These are phyloP conservation scores for Barnettozyma populi DNA, from an alignment of 805 yeast genomes.

Conservation along the genomic window DNA sequence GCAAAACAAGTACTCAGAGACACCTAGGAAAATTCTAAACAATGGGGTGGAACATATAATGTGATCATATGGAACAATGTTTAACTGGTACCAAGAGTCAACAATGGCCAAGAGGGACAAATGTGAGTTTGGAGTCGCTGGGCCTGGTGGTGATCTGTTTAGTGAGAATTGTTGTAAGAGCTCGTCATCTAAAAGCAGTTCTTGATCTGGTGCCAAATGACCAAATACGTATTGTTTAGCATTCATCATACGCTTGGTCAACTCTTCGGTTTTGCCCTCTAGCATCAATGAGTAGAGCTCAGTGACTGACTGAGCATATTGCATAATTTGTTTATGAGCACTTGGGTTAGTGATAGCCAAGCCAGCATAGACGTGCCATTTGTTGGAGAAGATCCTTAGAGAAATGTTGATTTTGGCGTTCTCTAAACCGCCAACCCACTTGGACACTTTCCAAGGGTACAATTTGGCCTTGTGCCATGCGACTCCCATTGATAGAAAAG, in stretches of 20 bases:
- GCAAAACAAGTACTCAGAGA: conserved; percentile 85
- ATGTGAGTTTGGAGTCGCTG: conserved; percentile 79
- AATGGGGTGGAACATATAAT: conserved; percentile 94
- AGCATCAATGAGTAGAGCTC: conserved; percentile 82
- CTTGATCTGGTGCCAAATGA: conserved; percentile 48
- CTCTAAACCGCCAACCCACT: conserved; percentile 92
- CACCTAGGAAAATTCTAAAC: conserved; percentile 90
- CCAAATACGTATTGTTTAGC: conserved; percentile 80
- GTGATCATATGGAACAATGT: conserved; percentile 91
- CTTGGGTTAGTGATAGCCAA: conserved; percentile 93
- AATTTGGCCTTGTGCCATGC: conserved; percentile 84
- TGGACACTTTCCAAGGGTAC: conserved; percentile 86
- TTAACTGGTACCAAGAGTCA: conserved; percentile 84
- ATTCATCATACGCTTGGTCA: conserved; percentile 48
- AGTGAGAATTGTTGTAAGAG: conserved; percentile 76
- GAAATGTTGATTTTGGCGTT: conserved; percentile 95
- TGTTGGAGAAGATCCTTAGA: conserved; percentile 82
- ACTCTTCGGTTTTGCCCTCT: conserved; percentile 53
- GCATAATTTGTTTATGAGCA: conserved; percentile 87
- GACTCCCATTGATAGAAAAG: conserved; percentile 92
- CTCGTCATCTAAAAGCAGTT: conserved; percentile 68
- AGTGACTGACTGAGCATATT: conserved; percentile 80
- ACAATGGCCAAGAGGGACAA: conserved; percentile 84
- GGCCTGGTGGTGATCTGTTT: conserved; percentile 59
- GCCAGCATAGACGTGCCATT: conserved; percentile 98